Evolutionary conservation across 306 rosid species (phyloP), one percentile per base, ranked within the genome.

Genomic region (Arachis stenosperma): DNA sequence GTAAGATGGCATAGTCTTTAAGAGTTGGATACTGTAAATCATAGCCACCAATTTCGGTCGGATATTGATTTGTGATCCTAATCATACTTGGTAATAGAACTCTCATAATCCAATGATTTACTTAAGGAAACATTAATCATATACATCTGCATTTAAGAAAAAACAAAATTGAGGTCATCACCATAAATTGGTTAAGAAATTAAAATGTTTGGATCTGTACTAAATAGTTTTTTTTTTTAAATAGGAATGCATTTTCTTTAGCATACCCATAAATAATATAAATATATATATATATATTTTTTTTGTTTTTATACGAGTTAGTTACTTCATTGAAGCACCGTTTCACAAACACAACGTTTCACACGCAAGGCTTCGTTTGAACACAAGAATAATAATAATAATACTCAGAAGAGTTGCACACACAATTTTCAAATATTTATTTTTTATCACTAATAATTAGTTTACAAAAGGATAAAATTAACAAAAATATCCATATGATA

Each of bases 91-190:
- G 40, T 9, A 61, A 65, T 15, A 60, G 29, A 40, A 50, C 62
- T 63, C 52, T 61, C 50, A 65, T 9, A 67, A 69, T 67, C 65
- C 68, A 61, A 55, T 30, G 17, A 54, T 48, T 27, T 47, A 64
- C 12, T 61, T 81, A 46, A 72, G 37, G 61, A 36, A 72, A 22
- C 52, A 4, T 64, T 14, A 64, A 46, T 13, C 27, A 22, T 22
- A 17, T 17, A 17, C 0, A 41, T 3, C 9, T 41, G 52, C 50
- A 17, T 39, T 60, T 48, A 27, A 42, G 50, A 10, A 36, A 12
- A 27, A 53, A 22, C 53, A 36, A 54, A 0, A 46, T 62, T 61
- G 63, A 8, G 69, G 14, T 50, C 50, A 50, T 41, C 14, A 50
- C 27, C 27, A 22, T 22, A 22, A 22, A 22, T 22, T 22, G 27